phyloP scores from a whole-genome alignment of 108 stramenopile genomes.

The Cyclotella baltica region DNA sequence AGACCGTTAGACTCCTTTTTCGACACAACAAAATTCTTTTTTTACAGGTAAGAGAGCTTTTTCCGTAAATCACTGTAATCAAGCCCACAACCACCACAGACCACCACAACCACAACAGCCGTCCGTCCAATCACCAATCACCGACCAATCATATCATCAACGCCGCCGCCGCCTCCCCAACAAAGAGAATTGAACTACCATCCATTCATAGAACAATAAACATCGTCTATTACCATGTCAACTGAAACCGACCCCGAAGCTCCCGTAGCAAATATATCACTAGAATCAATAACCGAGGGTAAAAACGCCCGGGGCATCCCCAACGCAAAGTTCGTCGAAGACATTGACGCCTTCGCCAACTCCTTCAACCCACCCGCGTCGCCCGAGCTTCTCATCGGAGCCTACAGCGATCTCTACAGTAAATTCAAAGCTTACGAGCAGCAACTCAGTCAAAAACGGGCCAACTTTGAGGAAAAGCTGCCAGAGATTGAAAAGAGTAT shows the following conservation, averaged over 20 bases:
- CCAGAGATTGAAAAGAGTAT: conserved; percentile 93
- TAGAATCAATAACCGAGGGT: conserved; percentile 83
- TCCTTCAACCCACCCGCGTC: conserved; percentile 82
- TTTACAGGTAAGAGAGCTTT: too few relatives aligned
- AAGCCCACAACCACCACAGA: too few relatives aligned
- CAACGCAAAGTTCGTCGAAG: conserved; percentile 84
- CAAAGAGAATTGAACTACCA: too few relatives aligned
- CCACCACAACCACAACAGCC: not conserved
- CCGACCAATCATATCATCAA: not conserved
- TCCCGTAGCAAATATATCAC: conserved; percentile 56
- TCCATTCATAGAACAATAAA: too few relatives aligned
- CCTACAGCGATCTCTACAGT: conserved; percentile 82
- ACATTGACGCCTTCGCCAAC: conserved; percentile 80
- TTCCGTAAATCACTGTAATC: too few relatives aligned
- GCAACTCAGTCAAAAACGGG: conserved; percentile 73
- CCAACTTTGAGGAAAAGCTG: conserved; percentile 69
- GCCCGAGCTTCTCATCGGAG: conserved; percentile 89
- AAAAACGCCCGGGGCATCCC: conserved; percentile 83
- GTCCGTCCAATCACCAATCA: not conserved
- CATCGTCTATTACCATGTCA: conserved; percentile 11
- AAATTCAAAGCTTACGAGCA: conserved; percentile 89
- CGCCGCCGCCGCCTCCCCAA: too few relatives aligned
- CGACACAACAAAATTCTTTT: too few relatives aligned
- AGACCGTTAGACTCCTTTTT: too few relatives aligned
- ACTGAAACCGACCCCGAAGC: not conserved